A percentile compares a stretch with the other conserved stretches of the same genome.
Conservation (phyloP, 805 yeast species). For the Yamadazyma kitorensis region DNA sequence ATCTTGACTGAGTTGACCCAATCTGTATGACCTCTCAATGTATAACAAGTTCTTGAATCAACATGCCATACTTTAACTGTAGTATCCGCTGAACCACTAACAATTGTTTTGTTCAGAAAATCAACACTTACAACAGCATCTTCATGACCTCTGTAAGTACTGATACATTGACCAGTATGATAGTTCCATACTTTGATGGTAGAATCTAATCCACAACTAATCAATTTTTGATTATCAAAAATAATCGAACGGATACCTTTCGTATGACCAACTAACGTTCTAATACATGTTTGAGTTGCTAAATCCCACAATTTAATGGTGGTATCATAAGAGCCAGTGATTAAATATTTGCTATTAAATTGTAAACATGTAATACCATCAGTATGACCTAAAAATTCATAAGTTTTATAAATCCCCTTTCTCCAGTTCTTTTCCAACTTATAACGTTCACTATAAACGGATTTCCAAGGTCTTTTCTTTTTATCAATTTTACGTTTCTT, state of each 20-base stretch:
- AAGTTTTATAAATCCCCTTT: constrained; percentile 65
- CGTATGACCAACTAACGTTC: constrained; percentile 84
- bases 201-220: constrained; percentile 88
- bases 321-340: constrained; percentile 91
- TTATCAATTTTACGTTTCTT: constrained; percentile 9
- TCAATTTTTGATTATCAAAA: constrained; percentile 85
- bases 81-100: constrained; percentile 89
- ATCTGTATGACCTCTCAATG: constrained; percentile 89
- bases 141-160: constrained; percentile 90
- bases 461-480: constrained; percentile 83
- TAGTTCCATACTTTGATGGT: constrained; percentile 96
- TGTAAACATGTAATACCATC: constrained; percentile 89
- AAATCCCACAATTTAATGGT: constrained; percentile 93
- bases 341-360: constrained; percentile 69
- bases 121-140: constrained; percentile 85
- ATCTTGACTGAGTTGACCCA: constrained; percentile 90
- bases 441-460: constrained; percentile 86
- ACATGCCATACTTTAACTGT: constrained; percentile 97
- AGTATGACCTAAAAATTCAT: constrained; percentile 73
- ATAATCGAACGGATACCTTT: constrained; percentile 82
- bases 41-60: constrained; percentile 86
- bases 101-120: constrained; percentile 74
- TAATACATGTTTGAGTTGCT: constrained; percentile 68
- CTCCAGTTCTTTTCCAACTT: constrained; percentile 95
- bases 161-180: constrained; percentile 88